phyloP scores from a whole-genome alignment of 768 basidiomycete species.

The Suillus hirtellus region DNA sequence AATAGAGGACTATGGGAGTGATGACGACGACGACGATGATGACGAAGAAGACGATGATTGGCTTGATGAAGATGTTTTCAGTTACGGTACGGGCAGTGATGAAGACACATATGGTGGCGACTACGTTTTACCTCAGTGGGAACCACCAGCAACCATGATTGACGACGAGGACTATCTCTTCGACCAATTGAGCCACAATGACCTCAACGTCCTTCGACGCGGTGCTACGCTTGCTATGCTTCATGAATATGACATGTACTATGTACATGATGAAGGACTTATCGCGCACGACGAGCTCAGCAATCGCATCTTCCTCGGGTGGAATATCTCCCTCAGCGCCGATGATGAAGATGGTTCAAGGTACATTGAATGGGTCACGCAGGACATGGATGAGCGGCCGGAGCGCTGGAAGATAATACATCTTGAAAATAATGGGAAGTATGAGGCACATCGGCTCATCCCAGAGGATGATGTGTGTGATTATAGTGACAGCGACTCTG shows the following conservation, averaged over 20 bases:
- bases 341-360: constrained; percentile 42
- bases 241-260: constrained; percentile 52
- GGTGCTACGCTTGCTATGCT: constrained; percentile 64
- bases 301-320: constrained; percentile 61
- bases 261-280: constrained; percentile 56
- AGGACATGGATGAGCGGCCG: constrained; percentile 41
- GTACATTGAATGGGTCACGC: constrained; percentile 42
- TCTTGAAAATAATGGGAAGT: constrained; percentile 41
- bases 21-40: constrained; percentile 26
- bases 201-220: constrained; percentile 50
- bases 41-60: constrained; percentile 30
- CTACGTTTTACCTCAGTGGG: constrained; percentile 55
- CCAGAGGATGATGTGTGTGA: constrained; percentile 35
- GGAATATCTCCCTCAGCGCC: constrained; percentile 57
- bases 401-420: constrained; percentile 45
- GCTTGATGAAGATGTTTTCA: constrained; percentile 32
- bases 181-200: constrained; percentile 35
- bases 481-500: constrained; percentile 41
- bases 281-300: constrained; percentile 43
- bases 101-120: constrained; percentile 40
- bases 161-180: constrained; percentile 36
- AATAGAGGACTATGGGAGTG: constrained; percentile 35
- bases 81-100: constrained; percentile 35
- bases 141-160: constrained; percentile 49
- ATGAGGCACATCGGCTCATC: constrained; percentile 43